Evolutionary conservation across 2,329 filamentous ascomycete genomes (phyloP).

Genomic region (Stenocarpella maydis): DNA sequence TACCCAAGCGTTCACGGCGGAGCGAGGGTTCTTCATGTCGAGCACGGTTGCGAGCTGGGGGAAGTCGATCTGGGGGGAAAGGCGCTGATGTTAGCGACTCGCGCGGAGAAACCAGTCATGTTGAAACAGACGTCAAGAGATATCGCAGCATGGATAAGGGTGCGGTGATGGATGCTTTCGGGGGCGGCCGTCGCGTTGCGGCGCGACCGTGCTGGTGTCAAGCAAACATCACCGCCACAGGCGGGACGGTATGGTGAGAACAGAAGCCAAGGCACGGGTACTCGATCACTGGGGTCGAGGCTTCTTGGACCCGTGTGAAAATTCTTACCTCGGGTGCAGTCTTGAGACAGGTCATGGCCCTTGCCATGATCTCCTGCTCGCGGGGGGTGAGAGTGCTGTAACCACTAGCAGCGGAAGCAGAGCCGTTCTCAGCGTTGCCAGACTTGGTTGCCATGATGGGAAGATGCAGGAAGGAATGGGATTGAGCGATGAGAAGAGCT

Average conservation of each 20-base stretch:
- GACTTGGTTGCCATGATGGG: neutral
- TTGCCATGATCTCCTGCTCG: slow-evolving; percentile 49
- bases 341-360: slow-evolving; percentile 33
- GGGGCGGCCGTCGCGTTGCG: neutral
- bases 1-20: slow-evolving; percentile 33
- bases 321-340: slow-evolving; percentile 30
- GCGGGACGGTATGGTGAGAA: neutral
- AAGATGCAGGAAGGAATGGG: neutral
- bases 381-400: slow-evolving; percentile 23
- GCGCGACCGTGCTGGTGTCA: neutral
- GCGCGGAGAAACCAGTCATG: neutral
- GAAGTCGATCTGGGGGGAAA: slow-evolving; percentile 30
- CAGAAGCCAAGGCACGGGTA: neutral
- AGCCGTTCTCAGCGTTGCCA: slow-evolving; percentile 12
- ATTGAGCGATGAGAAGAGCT: too few species aligned
- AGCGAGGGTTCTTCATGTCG: slow-evolving; percentile 33
- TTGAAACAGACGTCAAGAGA: neutral
- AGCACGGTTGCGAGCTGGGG: slow-evolving; percentile 69
- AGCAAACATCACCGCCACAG: neutral
- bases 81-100: neutral
- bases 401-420: slow-evolving; percentile 9
- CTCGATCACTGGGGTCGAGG: neutral
- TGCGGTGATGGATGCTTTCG: neutral
- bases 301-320: neutral
- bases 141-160: neutral